These are phyloP conservation scores for Infundibulicybe gibba DNA, from an alignment of 768 basidiomycete species.

Conservation along the genomic window DNA sequence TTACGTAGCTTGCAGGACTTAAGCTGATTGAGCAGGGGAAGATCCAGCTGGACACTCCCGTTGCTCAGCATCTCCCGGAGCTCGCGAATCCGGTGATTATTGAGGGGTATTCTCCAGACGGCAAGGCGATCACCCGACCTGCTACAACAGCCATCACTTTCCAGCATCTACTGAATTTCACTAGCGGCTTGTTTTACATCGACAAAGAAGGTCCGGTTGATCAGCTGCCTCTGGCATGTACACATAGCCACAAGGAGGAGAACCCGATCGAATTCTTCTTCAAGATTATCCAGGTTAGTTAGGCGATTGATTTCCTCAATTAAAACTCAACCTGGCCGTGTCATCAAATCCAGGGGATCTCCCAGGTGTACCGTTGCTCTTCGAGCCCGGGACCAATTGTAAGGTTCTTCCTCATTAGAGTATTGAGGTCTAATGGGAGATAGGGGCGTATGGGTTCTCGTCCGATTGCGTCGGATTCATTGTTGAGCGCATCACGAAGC, in stretches of 20 bases:
- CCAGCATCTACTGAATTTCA: constrained; percentile 17
- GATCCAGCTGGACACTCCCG: neutral
- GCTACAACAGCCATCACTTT: constrained; percentile 14
- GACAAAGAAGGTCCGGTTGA: neutral
- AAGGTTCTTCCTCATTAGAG: too few relatives aligned
- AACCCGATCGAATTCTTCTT: constrained; percentile 12
- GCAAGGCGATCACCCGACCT: constrained; percentile 2
- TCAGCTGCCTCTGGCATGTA: constrained; percentile 6
- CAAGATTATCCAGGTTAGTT: constrained; percentile 16
- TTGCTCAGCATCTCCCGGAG: neutral
- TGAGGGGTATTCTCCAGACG: neutral
- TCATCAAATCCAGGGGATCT: constrained; percentile 15
- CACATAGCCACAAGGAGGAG: constrained; percentile 8
- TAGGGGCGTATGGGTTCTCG: constrained; percentile 26
- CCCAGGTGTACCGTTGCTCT: constrained; percentile 19
- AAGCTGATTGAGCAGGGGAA: neutral
- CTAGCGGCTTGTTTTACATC: constrained; percentile 18
- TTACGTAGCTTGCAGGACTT: constrained; percentile 18
- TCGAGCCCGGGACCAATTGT: constrained; percentile 28
- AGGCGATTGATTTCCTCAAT: neutral
- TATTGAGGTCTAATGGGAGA: neutral
- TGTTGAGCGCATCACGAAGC: constrained; percentile 21
- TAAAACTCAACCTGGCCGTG: neutral
- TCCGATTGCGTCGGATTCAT: constrained; percentile 25
- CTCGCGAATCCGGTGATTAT: neutral